Evolutionary conservation across 2,329 filamentous ascomycete species (phyloP).

Genomic region (Phaeosphaeria sp.): DNA sequence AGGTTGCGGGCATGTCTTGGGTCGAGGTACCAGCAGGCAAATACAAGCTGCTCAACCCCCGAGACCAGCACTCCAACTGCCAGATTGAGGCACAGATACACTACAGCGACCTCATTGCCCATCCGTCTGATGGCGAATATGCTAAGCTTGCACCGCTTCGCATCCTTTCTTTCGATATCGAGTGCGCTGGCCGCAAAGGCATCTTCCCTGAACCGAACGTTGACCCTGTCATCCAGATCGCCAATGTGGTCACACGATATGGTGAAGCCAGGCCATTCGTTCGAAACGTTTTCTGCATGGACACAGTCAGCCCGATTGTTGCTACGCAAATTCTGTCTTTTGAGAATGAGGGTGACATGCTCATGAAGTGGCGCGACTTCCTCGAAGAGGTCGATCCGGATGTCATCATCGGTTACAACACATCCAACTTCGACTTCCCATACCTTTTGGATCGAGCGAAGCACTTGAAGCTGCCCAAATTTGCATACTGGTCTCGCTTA

Average conservation of each 20-base stretch:
- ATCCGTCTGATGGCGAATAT: slow-evolving; percentile 91
- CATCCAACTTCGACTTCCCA: slow-evolving; percentile 97
- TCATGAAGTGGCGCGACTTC: slow-evolving; percentile 92
- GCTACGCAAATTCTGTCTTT: slow-evolving; percentile 92
- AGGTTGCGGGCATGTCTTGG: slow-evolving; percentile 96
- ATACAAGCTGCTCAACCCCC: slow-evolving; percentile 72
- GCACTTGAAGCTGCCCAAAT: slow-evolving; percentile 78
- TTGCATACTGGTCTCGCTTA: slow-evolving; percentile 87
- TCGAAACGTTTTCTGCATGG: slow-evolving; percentile 93
- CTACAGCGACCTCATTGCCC: slow-evolving; percentile 83
- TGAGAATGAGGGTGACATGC: slow-evolving; percentile 82
- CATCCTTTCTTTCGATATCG: slow-evolving; percentile 96
- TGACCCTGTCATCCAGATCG: slow-evolving; percentile 97
- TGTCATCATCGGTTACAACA: slow-evolving; percentile 99
- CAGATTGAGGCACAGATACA: slow-evolving; percentile 92
- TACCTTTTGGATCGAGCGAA: slow-evolving; percentile 90
- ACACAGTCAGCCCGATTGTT: slow-evolving; percentile 90
- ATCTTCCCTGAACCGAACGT: slow-evolving; percentile 92
- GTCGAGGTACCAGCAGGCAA: slow-evolving; percentile 80
- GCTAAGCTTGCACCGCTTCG: slow-evolving; percentile 96
- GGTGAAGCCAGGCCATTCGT: slow-evolving; percentile 96
- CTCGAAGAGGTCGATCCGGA: slow-evolving; percentile 90
- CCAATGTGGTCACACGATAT: slow-evolving; percentile 92
- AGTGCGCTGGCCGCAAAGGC: slow-evolving; percentile 96
- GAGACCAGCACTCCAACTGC: slow-evolving; percentile 84